Evolutionary conservation across 371 early-diverging fungal species (phyloP), one percentile per base, ranked within the genome.

Genomic region (Phascolomyces articulosus): DNA sequence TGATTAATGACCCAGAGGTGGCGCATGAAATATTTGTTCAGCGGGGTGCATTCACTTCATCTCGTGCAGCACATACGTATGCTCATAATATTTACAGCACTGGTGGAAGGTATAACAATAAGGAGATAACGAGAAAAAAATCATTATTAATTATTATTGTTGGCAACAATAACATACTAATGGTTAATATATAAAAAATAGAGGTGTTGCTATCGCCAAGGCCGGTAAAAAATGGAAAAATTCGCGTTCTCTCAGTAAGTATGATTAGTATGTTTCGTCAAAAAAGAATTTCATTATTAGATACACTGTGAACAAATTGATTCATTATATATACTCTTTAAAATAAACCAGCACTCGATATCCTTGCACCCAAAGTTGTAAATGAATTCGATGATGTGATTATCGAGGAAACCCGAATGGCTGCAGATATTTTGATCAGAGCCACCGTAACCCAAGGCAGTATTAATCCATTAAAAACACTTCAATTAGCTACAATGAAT

Each of bases 1-100:
- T 64, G 26, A 67, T 71, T 38, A 49, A 57, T 8, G 71, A 71
- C 40, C 62, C 71, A 24, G 18, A 38, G 20, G 38, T 67, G 18
- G 71, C 71, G 6, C 71, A 71, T 58, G 64, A 67, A 16, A 51
- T 71, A 4, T 64, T 71, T 63, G 64, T 62, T 20, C 55, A 34
- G 4, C 27, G 38, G 7, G 69, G 69, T 11, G 40, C 31, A 2
- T 10, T 24, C 11, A 65, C 69, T 0, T 69, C 69, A 8, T 60
- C 69, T 16, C 48, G 69, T 24, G 21, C 58, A n/a, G 15, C 55
- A 4, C 53, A 61, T 44, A 58, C 58, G 13, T 70, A 62, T 21
- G 23, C 31, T 9, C 26, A 54, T 15, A 58, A 66, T n/a, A 63
- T 63, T 11, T 72, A 72, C 60, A 66, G 58, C 31, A 31, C 34